phyloP scores from a whole-genome alignment of 371 early-diverging fungal genomes.

The Nosema granulosis region DNA sequence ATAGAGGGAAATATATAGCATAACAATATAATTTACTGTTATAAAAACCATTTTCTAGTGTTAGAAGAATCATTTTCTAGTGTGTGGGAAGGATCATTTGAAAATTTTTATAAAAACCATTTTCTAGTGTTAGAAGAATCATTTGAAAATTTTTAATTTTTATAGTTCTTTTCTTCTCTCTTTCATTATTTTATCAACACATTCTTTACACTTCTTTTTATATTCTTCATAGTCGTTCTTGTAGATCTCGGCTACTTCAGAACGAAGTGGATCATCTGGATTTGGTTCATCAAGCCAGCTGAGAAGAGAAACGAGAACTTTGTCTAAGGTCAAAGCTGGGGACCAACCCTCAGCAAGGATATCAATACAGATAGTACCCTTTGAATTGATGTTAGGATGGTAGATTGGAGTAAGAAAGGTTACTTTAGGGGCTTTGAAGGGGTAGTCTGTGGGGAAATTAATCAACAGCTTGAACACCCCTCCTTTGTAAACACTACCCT shows the following conservation, averaged over 20 bases:
- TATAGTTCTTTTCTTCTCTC: constrained; percentile 29
- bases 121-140: no score
- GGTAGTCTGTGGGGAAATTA: constrained; percentile 94
- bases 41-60: no score
- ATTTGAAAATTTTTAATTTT: no score
- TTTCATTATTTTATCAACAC: constrained; percentile 58
- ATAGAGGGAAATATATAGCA: no score
- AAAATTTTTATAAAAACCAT: no score
- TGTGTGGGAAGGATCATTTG: no score
- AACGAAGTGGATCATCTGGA: constrained; percentile 86
- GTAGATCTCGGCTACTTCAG: constrained; percentile 90
- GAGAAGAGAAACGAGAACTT: constrained; percentile 87
- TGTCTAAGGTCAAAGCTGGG: constrained; percentile 89
- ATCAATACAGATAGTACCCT: constrained; percentile 93
- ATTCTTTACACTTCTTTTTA: constrained; percentile 61
- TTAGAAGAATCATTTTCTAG: no score
- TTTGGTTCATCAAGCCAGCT: constrained; percentile 95
- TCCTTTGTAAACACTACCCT: constrained; percentile 77
- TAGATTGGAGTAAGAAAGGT: constrained; percentile 90
- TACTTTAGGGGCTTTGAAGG: constrained; percentile 95
- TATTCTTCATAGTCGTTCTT: constrained; percentile 75
- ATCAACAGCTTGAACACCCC: constrained; percentile 94
- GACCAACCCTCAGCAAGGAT: constrained; percentile 96
- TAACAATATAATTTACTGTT: no score
- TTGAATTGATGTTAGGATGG: constrained; percentile 96